phyloP scores from a whole-genome alignment of 306 rosid species.

The Trifolium dubium region DNA sequence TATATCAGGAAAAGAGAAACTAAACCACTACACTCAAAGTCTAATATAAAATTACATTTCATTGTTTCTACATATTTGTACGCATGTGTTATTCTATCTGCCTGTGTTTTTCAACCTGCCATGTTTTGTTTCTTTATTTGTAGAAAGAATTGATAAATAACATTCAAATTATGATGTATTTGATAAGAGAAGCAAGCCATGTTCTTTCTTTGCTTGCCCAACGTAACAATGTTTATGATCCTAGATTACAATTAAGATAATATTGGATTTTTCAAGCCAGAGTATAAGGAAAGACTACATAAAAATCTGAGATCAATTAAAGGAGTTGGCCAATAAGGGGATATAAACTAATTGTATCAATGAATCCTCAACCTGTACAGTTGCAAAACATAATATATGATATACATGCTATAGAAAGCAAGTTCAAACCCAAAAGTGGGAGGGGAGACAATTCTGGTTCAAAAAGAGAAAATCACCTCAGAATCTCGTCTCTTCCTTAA shows the following conservation, averaged over 20 bases:
- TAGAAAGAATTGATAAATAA: conserved; percentile 15
- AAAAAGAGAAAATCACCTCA: conserved; percentile 64
- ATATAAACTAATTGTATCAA: conserved; percentile 9
- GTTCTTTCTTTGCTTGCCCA: conserved; percentile 18
- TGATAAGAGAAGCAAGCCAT: conserved; percentile 16
- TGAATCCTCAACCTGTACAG: conserved; percentile 7
- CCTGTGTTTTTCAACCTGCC: conserved; percentile 14
- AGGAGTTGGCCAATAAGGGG: conserved; percentile 12
- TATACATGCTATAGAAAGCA: conserved; percentile 22
- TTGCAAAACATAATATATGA: conserved; percentile 13
- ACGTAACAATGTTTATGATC: conserved; percentile 10
- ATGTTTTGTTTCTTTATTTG: conserved; percentile 27
- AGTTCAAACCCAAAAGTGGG: conserved; percentile 17
- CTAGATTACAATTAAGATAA: conserved; percentile 29
- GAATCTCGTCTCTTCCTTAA: conserved; percentile 86
- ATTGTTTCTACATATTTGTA: neutral
- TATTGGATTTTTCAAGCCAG: conserved; percentile 24
- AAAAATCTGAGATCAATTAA: conserved; percentile 28
- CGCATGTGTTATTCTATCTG: neutral
- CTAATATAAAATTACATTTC: conserved; percentile 21
- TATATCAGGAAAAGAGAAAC: conserved; percentile 21
- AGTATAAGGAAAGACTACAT: neutral
- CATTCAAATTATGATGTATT: conserved; percentile 15
- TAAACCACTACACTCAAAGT: conserved; percentile 6
- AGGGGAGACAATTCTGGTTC: conserved; percentile 12